Conservation (phyloP, 2,329 filamentous ascomycete species). For the Aureobasidium sp. region DNA sequence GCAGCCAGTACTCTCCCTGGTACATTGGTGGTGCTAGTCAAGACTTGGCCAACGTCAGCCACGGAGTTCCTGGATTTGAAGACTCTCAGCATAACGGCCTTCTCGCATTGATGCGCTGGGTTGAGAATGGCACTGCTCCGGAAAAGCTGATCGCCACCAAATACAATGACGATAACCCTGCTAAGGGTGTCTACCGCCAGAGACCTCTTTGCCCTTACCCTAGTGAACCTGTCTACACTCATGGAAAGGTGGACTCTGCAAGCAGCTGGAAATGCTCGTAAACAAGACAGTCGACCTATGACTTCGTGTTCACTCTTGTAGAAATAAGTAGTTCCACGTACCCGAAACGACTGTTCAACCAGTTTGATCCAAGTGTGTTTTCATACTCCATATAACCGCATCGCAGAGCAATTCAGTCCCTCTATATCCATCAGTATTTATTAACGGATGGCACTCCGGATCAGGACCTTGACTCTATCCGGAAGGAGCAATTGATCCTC, state of each 20-base stretch:
- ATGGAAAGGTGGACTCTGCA: background rate
- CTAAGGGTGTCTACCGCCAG: background rate
- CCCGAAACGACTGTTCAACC: too few relatives aligned
- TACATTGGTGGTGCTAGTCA: conserved; percentile 23
- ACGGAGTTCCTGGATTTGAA: conserved; percentile 21
- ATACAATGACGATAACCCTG: conserved; percentile 22
- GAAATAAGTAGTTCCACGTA: too few relatives aligned
- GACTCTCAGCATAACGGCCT: conserved; percentile 28
- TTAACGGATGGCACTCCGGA: too few relatives aligned
- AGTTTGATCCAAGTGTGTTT: too few relatives aligned
- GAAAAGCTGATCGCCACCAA: conserved; percentile 28
- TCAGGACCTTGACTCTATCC: too few relatives aligned
- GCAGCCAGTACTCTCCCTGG: conserved; percentile 22
- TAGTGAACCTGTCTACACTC: background rate
- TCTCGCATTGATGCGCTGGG: conserved; percentile 30
- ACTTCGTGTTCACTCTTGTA: background rate
- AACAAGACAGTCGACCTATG: background rate
- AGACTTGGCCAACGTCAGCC: conserved; percentile 28
- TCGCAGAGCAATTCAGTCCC: too few relatives aligned
- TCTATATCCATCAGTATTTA: too few relatives aligned
- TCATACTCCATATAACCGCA: too few relatives aligned
- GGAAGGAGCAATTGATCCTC: too few relatives aligned
- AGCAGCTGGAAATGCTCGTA: conserved; percentile 14
- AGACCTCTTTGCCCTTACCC: conserved; percentile 1
- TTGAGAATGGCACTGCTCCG: conserved; percentile 29